Base-by-base conservation (phyloP, 1,284 basidiomycete genomes). In the Agaricales sp. region DNA sequence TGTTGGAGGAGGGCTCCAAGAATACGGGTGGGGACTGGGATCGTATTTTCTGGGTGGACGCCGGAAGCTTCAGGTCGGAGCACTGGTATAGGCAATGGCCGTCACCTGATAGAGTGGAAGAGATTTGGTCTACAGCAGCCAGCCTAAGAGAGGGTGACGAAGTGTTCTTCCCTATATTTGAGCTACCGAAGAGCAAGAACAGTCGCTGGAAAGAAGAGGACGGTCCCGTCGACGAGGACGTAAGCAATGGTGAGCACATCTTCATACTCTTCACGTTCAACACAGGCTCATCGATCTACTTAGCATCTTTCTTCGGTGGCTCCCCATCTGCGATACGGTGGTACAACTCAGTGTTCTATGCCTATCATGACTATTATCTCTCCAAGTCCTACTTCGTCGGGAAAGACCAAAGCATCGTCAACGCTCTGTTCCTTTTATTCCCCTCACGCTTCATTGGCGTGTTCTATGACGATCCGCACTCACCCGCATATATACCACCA, bases 261-360 rank as follows among this genome's bases (percentile, higher is more conserved):
- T 13, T 46, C 2, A 35, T 25, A 35, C 6, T 45, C 37, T 39
- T 18, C 35, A 43, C 14, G 24, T 21, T 48, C 6, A n/a, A n/a
- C n/a, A n/a, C n/a, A n/a, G n/a, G n/a, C n/a, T n/a, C n/a, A 35
- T 11, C 30, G 30, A 35, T 35, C 6, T 18, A 11, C 39, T 2
- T 53, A 76, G 76, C 71, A n/a, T 74, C 75, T 1, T 78, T 78
- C 58, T 78, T 78, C 47, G 76, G 77, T 4, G 75, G 75, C 3
- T 58, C 66, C 0, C 68, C 70, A 1, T 25, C 52, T 4, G 62
- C 70, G 0, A 58, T 77, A 11, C 51, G 58, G 6, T 75, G 73
- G 73, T 77, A 64, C 60, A 58, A 63, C 2, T 50, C 58, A 3
- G 59, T 62, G 1, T 78, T 67, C 57, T 78, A 75, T 55, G 61